Conservation (phyloP, 495 filamentous ascomycete species). For the Immersiella caudata region DNA sequence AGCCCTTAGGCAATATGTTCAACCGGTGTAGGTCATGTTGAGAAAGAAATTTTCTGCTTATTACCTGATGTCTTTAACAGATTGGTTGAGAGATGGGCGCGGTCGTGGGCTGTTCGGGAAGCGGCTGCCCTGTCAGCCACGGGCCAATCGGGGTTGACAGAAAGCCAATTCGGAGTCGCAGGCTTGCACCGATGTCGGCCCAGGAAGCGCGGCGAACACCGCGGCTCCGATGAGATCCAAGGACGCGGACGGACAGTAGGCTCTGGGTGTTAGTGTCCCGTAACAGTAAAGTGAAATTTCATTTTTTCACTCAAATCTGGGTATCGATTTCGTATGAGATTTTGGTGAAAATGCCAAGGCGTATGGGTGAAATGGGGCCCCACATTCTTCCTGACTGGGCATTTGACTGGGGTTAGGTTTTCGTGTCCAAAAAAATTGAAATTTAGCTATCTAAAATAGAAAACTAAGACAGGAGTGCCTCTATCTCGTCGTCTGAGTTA, state of each 20-base stretch:
- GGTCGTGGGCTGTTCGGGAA: neutral
- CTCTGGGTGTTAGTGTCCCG: neutral
- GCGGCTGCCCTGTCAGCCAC: neutral
- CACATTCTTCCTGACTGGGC: no score
- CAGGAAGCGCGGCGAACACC: constrained; percentile 6
- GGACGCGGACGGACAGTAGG: neutral
- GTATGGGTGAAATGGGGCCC: no score
- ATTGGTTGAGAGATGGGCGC: neutral
- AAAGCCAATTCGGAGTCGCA: constrained; percentile 1
- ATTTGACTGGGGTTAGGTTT: no score
- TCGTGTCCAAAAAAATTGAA: no score
- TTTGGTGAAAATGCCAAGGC: no score
- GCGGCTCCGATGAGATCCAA: constrained; percentile 9
- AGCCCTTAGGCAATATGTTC: neutral
- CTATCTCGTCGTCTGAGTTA: no score
- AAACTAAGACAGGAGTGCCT: no score
- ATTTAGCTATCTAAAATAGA: no score
- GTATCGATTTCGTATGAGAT: no score
- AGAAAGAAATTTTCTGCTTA: neutral
- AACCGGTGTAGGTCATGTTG: neutral
- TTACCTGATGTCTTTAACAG: neutral
- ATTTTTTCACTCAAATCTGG: no score
- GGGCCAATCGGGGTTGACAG: constrained; percentile 9
- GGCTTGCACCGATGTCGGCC: constrained; percentile 21
- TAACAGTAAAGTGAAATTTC: no score